Base-by-base conservation (phyloP, 805 yeast species). In the Candida cerambycidarum region DNA sequence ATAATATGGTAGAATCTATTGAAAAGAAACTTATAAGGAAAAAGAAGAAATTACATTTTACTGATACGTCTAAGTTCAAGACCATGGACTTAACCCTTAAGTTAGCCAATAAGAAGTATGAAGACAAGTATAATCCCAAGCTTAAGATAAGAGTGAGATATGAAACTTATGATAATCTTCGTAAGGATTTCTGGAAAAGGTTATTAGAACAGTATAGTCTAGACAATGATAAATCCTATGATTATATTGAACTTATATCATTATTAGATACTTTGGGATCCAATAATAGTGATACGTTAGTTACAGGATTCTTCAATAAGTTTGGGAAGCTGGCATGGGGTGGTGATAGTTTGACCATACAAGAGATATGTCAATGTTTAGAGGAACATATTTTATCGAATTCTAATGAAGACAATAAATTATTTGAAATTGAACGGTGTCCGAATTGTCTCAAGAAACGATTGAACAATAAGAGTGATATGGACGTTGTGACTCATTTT, bases 401-500 rank as follows among this genome's bases (percentile, higher is more conserved):
- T 11, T 25, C 48, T 12, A 48, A 45, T n/a, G 50, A 46, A 10
- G 54, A 56, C 8, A 55, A 63, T 31, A 71, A 75, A 36, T 67
- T 83, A 5, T 76, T 87, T 55, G 78, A 74, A 38, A 71, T 86
- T 25, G 79, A 80, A 45, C 75, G 74, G 42, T 93, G 98, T 57
- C 98, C 98, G 0, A 71, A 85, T 9, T 93, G 98, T 63, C 72
- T 75, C 39, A 76, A 76, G 50, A 79, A 83, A 14, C 65, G 84
- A 32, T 68, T 81, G 19, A 62, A 71, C 4, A 72, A 73, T 40
- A 69, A 73, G 42, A 73, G 75, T 43, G 83, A 83, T 54, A 57
- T 76, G 31, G 95, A 89, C 52, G 78, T 87, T 41, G 78, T 88
- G n/a, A 80, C 87, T 1, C 99, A 92, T 65, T 76, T 90, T 41